Conservation (phyloP, 129 eudicot genomes). For the Deinandra increscens region DNA sequence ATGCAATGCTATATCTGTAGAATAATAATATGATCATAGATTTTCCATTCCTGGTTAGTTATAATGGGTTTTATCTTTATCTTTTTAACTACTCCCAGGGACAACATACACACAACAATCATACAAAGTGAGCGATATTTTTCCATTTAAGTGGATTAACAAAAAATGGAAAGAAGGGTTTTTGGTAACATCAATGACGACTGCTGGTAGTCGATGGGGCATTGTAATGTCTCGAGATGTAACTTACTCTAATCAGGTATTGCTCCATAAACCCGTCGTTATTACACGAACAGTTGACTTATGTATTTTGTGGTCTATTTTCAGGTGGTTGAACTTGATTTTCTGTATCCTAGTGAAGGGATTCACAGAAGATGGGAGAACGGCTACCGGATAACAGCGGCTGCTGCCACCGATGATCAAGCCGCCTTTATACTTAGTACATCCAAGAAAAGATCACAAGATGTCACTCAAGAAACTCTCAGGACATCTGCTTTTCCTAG, state of each 20-base stretch:
- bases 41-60: neutral
- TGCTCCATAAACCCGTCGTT: slow-evolving; percentile 17
- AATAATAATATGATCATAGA: neutral
- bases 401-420: slow-evolving; percentile 84
- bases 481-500: slow-evolving; percentile 81
- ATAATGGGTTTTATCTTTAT: neutral
- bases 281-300: no score
- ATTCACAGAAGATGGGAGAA: slow-evolving; percentile 81
- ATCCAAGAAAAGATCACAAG: slow-evolving; percentile 55
- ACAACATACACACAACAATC: slow-evolving; percentile 67
- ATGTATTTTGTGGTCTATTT: neutral
- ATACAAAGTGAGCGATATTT: slow-evolving; percentile 78
- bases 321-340: slow-evolving; percentile 85
- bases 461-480: slow-evolving; percentile 83
- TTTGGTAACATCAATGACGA: slow-evolving; percentile 76
- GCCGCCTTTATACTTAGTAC: slow-evolving; percentile 75
- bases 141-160: slow-evolving; percentile 85
- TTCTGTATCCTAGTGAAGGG: slow-evolving; percentile 87
- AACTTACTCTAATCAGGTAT: slow-evolving; percentile 63
- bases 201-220: slow-evolving; percentile 82
- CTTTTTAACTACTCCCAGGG: slow-evolving; percentile 32
- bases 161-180: slow-evolving; percentile 92
- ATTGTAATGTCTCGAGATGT: slow-evolving; percentile 80
- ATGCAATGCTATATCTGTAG: neutral
- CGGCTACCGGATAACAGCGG: slow-evolving; percentile 75